Conservation (phyloP, 2,329 filamentous ascomycete species). For the Clonostachys chloroleuca region DNA sequence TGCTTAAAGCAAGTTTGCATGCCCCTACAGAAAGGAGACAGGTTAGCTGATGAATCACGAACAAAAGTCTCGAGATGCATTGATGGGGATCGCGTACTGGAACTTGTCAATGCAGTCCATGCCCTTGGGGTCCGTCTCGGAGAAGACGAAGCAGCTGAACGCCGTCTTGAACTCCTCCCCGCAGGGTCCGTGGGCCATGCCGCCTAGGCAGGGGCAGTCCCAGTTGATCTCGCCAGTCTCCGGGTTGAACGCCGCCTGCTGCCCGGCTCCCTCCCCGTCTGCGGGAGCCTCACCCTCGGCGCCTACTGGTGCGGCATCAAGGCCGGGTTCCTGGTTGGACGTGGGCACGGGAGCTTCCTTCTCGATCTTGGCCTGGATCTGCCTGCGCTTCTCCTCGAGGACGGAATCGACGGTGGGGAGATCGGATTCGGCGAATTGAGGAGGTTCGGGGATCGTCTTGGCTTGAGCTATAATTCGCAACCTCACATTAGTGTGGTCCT, state of each 20-base stretch:
- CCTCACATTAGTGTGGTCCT: background rate
- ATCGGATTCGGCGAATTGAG: conserved; percentile 51
- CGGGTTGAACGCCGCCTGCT: conserved; percentile 93
- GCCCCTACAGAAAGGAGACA: conserved; percentile 45
- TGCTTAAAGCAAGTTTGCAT: conserved; percentile 98
- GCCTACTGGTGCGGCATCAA: conserved; percentile 9
- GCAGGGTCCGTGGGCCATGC: conserved; percentile 95
- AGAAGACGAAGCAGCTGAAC: conserved; percentile 98
- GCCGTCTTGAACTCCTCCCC: conserved; percentile 93
- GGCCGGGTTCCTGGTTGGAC: background rate
- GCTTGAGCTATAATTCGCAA: conserved; percentile 8
- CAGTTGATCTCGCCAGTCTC: conserved; percentile 99
- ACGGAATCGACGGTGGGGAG: conserved; percentile 64
- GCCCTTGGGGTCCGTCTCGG: conserved; percentile 90
- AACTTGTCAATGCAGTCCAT: conserved; percentile 98
- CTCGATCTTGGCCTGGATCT: conserved; percentile 24
- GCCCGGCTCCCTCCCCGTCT: conserved; percentile 75
- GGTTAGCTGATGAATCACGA: background rate
- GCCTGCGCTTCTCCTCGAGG: conserved; percentile 56
- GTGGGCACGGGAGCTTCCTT: conserved; percentile 14
- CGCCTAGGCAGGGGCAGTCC: conserved; percentile 96
- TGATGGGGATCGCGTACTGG: conserved; percentile 58
- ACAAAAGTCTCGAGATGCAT: background rate
- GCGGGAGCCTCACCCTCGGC: conserved; percentile 29
- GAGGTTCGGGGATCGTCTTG: conserved; percentile 30